Evolutionary conservation across 2,329 filamentous ascomycete species (phyloP).

Genomic region (Aspergillus sp.): DNA sequence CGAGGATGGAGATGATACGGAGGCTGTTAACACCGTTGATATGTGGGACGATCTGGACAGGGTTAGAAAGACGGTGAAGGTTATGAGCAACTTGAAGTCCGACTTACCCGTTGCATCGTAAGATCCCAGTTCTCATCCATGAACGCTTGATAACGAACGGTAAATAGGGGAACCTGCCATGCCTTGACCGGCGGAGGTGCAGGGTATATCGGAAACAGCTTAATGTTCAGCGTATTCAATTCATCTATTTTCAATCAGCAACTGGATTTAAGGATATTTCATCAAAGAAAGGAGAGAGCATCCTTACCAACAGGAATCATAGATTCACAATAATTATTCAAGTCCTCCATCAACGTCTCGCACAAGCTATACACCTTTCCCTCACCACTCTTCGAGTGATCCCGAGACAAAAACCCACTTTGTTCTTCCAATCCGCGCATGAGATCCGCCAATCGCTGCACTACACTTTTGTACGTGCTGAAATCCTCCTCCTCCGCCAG

Average conservation of each 20-base stretch:
- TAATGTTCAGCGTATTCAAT: slow-evolving; percentile 92
- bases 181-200: slow-evolving; percentile 72
- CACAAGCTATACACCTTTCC: slow-evolving; percentile 64
- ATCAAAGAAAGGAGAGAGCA: slow-evolving; percentile 1
- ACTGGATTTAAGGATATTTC: not conserved
- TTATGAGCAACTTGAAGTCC: not conserved
- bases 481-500: slow-evolving; percentile 67
- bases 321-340: slow-evolving; percentile 97
- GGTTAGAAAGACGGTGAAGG: not conserved
- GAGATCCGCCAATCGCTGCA: slow-evolving; percentile 76
- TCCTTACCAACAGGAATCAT: slow-evolving; percentile 86
- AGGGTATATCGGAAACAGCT: slow-evolving; percentile 80
- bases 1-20: slow-evolving; percentile 75
- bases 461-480: slow-evolving; percentile 76
- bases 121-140: slow-evolving; percentile 54
- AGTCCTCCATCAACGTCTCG: slow-evolving; percentile 81
- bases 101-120: slow-evolving; percentile 44
- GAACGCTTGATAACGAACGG: slow-evolving; percentile 50
- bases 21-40: slow-evolving; percentile 92
- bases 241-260: slow-evolving; percentile 56
- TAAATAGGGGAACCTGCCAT: slow-evolving; percentile 85
- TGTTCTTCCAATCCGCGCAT: slow-evolving; percentile 91
- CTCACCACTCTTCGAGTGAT: slow-evolving; percentile 41
- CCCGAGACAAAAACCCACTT: slow-evolving; percentile 65
- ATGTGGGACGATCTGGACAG: slow-evolving; percentile 64